Base-by-base conservation (phyloP, 2,329 filamentous ascomycete genomes). In the Penicillium concentricum region DNA sequence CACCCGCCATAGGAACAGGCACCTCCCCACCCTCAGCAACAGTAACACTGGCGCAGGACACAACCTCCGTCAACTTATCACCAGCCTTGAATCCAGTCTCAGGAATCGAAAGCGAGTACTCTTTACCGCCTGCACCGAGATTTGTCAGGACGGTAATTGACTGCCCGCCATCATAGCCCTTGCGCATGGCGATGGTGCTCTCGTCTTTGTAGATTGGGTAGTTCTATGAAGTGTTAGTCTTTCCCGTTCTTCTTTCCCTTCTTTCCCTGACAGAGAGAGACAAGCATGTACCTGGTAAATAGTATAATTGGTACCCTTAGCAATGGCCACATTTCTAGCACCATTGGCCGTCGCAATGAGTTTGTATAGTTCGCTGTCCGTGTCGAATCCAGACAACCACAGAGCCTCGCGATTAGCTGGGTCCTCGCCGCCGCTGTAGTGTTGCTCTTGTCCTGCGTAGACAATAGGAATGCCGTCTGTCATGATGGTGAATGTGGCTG, bases 371-470 rank as follows among this genome's bases (percentile, higher is more conserved):
- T 79, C 75, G 12, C 75, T 63, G 15, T 72, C 57, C 2, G 74
- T 80, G 61, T 76, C 62, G 69, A 79, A 86, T 6, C 70, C 72
- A n/a, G 79, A 81, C 20, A 78, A 68, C 84, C 84, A 87, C 44
- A 82, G 73, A 8, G 83, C 81, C 65, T 86, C 82, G 34, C 84
- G 81, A 44, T 76, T 78, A 0, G 76, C 74, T 3, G 82, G 82
- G 53, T 71, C 71, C 37, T 69, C 75, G 22, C 78, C 80, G 15
- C 81, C 80, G 2, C 73, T 68, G 66, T 80, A 87, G 54, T 81
- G 82, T 66, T 88, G 85, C 69, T 88, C 86, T 54, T 85, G 83
- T 18, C 86, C 86, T 58, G 87, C 81, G 71, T 88, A 89, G 49
- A 88, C 64, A 51, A 87, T 84, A 2, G 85, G 85, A 45, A 88